These are phyloP conservation scores for Chlorella sp. DNA, from an alignment of 139 green algal genomes.

Conservation along the genomic window DNA sequence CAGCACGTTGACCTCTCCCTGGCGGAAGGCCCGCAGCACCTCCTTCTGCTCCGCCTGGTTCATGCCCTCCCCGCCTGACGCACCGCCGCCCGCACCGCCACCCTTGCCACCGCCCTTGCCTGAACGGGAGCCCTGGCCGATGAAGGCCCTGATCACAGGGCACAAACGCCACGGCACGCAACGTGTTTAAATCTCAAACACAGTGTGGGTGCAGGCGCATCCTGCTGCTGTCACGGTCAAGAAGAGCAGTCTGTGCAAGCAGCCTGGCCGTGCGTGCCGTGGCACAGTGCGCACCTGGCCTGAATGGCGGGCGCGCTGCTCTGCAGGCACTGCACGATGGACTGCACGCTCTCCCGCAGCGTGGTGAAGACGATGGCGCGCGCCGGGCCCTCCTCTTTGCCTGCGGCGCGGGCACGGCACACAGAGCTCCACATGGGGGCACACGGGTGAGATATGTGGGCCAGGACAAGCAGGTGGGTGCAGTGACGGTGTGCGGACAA, in stretches of 20 bases:
- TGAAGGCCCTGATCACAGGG: constrained; percentile 57
- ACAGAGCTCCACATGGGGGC: no score
- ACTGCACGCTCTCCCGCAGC: constrained; percentile 62
- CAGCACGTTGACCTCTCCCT: constrained; percentile 65
- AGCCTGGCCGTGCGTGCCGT: not conserved
- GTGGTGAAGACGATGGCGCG: constrained; percentile 78
- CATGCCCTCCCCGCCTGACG: constrained; percentile 26
- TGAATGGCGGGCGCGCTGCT: constrained; percentile 42
- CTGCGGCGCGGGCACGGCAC: no score
- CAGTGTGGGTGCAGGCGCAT: no score
- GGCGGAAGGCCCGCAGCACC: constrained; percentile 50
- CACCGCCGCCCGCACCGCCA: constrained; percentile 5
- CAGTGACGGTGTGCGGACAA: no score
- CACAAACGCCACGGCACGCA: no score
- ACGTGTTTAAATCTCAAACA: no score
- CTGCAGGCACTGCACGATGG: constrained; percentile 60
- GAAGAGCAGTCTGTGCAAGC: not conserved
- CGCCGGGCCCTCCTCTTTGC: not conserved
- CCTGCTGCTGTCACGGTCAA: no score
- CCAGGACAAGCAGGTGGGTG: no score
- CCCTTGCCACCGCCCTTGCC: not conserved
- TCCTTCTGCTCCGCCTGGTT: constrained; percentile 36
- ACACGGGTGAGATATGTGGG: no score
- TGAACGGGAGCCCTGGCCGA: constrained; percentile 71
- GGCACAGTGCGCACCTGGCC: constrained; percentile 29